These are phyloP conservation scores for Penicillium maclennaniae DNA, from an alignment of 495 filamentous ascomycete genomes.

Conservation along the genomic window DNA sequence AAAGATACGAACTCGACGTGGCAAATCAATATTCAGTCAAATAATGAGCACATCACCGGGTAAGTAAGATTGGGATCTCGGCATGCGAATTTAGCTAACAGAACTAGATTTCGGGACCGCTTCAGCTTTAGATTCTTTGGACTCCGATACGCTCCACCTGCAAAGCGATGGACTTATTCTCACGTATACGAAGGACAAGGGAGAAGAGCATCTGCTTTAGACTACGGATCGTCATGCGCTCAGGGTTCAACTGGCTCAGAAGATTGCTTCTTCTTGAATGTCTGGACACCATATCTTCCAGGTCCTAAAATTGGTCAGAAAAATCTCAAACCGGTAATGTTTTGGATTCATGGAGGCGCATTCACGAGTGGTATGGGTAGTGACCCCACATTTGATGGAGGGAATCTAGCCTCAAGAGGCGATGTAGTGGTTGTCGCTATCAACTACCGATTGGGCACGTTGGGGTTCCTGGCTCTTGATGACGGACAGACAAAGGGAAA, in stretches of 20 bases:
- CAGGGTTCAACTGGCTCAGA: conserved; percentile 22
- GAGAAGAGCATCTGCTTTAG: conserved; percentile 14
- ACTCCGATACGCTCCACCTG: conserved; percentile 18
- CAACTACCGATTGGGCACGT: conserved; percentile 39
- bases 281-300: conserved; percentile 47
- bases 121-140: conserved; percentile 23
- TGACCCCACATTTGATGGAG: conserved; percentile 38
- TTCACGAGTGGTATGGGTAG: conserved; percentile 39
- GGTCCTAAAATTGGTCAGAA: conserved; percentile 17
- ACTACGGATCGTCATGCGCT: conserved; percentile 17
- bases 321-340: conserved; percentile 38
- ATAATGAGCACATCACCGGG: conserved; percentile 19
- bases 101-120: conserved; percentile 22
- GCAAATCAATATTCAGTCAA: conserved; percentile 19
- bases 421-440: conserved; percentile 47
- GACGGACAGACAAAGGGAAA: conserved; percentile 29
- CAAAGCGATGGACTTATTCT: conserved; percentile 22
- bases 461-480: conserved; percentile 33
- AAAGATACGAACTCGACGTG: conserved; percentile 15
- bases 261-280: conserved; percentile 41
- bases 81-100: background rate
- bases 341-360: conserved; percentile 49
- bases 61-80: background rate
- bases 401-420: conserved; percentile 37
- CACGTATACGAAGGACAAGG: conserved; percentile 13